Evolutionary conservation across 1,284 basidiomycete genomes (phyloP).

Genomic region (Cutaneotrichosporon cavernicola): DNA sequence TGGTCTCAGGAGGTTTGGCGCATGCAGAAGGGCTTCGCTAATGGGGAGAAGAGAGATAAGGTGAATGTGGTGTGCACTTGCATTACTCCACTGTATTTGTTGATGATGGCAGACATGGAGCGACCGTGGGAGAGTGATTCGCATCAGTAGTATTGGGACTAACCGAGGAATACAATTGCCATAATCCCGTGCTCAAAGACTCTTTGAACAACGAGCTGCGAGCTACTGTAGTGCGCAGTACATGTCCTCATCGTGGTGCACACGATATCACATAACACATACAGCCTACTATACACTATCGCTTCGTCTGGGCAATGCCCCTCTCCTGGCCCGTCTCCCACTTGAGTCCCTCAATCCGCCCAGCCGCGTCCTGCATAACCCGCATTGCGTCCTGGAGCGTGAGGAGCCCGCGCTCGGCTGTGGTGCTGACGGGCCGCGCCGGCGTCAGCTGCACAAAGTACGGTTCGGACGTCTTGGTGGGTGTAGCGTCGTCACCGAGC

Average conservation of each 20-base stretch:
- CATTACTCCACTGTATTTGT: background rate
- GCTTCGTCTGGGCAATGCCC: background rate
- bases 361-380: constrained; percentile 36
- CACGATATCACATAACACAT: too few relatives aligned
- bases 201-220: background rate
- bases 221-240: too few relatives aligned
- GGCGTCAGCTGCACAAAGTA: constrained; percentile 44
- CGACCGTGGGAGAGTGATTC: background rate
- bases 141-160: too few relatives aligned
- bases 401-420: constrained; percentile 31
- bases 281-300: background rate
- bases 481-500: constrained; percentile 16
- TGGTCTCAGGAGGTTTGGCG: background rate
- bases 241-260: too few relatives aligned
- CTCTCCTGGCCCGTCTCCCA: constrained; percentile 35
- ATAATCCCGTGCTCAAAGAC: too few relatives aligned
- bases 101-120: background rate
- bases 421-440: constrained; percentile 34
- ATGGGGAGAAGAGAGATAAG: background rate
- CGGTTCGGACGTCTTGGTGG: constrained; percentile 26
- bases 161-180: too few relatives aligned
- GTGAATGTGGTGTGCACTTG: too few relatives aligned
- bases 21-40: background rate
- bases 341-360: constrained; percentile 38
- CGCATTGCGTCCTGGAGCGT: constrained; percentile 37